Conservation (phyloP, 495 filamentous ascomycete species). For the Cetradonia linearis region DNA sequence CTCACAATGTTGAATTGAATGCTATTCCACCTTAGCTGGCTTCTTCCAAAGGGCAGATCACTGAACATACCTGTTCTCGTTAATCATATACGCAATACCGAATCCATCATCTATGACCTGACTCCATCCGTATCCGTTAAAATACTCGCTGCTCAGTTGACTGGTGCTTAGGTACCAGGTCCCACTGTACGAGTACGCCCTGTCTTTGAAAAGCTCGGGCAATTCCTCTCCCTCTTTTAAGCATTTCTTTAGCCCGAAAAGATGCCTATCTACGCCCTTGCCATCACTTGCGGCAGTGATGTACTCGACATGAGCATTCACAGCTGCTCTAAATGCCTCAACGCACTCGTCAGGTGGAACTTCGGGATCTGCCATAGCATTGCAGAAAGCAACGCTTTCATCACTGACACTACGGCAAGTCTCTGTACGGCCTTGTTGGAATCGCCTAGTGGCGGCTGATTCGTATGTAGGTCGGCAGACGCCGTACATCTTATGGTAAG, state of each 20-base stretch:
- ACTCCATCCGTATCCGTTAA: conserved; percentile 99
- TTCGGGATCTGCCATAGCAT: conserved; percentile 61
- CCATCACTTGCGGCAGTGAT: conserved; percentile 81
- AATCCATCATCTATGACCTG: conserved; percentile 95
- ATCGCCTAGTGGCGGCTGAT: conserved; percentile 85
- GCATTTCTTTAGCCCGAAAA: conserved; percentile 92
- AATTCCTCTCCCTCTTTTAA: conserved; percentile 70
- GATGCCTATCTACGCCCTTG: conserved; percentile 88
- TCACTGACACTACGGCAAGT: conserved; percentile 88
- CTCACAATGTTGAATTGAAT: conserved; percentile 97
- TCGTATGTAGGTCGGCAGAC: conserved; percentile 97
- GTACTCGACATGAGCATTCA: conserved; percentile 78
- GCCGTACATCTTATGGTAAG: conserved; percentile 99
- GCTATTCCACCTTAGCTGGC: conserved; percentile 36
- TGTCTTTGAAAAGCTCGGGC: conserved; percentile 77
- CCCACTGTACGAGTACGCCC: conserved; percentile 70
- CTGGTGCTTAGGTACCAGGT: conserved; percentile 83
- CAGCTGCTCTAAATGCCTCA: conserved; percentile 68
- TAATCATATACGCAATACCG: conserved; percentile 99
- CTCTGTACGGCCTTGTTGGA: conserved; percentile 93
- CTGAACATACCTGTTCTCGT: conserved; percentile 66
- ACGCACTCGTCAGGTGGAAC: conserved; percentile 52
- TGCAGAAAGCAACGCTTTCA: conserved; percentile 86
- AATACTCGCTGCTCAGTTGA: conserved; percentile 91
- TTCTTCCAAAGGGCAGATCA: conserved; percentile 7